Base-by-base conservation (phyloP, 306 rosid genomes). In the Vigna unguiculata region DNA sequence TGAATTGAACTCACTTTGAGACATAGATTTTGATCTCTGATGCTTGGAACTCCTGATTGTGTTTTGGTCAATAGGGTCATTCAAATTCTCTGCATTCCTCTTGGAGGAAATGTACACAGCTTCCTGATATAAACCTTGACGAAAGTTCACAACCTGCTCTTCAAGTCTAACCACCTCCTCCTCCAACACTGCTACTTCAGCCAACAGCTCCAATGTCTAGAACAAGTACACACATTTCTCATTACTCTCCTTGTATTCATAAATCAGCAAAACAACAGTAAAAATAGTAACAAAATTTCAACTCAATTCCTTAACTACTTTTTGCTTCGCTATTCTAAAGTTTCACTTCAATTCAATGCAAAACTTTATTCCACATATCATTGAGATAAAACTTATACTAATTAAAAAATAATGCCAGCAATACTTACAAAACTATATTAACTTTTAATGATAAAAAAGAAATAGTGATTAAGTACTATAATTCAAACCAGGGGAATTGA, bases 131-230 rank as follows among this genome's bases (percentile, higher is more conserved):
- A 94, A 82, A 22, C 99, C 99, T 90, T 89, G 91, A 53, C 99
- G 84, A 69, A 95, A 92, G 88, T 92, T 95, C 81, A 92, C 98
- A 60, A 92, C 91, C 79, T 95, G 96, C 53, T 95, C 96, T 88
- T 95, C 97, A 48, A 92, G 88, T 67, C 96, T 79, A 19, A 92
- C 91, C 73, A 94, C 98, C 76, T 90, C 98, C 77, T 95, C 97
- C 74, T 95, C 98, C 72, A 95, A 79, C 71, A 95, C 97, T 72
- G 98, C 98, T 72, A 95, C 97, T 84, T 95, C 97, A 75, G 98
- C 97, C 7, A 95, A 87, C 82, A 95, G 97, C 82, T 92, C 97
- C 65, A 90, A 83, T 86, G 94, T 95, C 97, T 95, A 81, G 67
- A 85, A 80, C 74, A 85, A 75, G 57, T 19, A 75, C 59, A 28